Percentiles rank a stretch among this genome's conserved stretches.
Evolutionary conservation across 2,329 filamentous ascomycete genomes (phyloP).

Genomic region (Coleophoma cylindrospora): DNA sequence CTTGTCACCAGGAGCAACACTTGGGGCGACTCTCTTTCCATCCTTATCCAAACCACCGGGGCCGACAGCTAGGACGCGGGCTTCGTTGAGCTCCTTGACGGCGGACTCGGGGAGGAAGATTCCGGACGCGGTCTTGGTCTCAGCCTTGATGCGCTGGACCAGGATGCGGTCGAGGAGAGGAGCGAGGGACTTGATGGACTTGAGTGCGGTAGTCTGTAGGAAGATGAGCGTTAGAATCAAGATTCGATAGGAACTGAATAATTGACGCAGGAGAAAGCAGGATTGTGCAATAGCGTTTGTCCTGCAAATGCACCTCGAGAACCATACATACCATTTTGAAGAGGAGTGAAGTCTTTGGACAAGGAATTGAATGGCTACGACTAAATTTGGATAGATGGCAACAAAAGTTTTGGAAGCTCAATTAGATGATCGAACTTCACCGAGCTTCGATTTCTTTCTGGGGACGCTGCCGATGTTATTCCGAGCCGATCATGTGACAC

Average conservation of each 20-base stretch:
- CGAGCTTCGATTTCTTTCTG: no score
- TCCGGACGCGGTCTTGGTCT: constrained; percentile 91
- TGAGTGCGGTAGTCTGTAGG: constrained; percentile 66
- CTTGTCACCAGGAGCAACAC: constrained; percentile 79
- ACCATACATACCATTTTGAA: constrained; percentile 17
- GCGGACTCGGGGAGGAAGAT: constrained; percentile 97
- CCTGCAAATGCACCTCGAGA: neutral
- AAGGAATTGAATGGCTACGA: no score
- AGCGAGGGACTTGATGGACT: constrained; percentile 90
- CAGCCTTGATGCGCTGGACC: constrained; percentile 95
- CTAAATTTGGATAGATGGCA: no score
- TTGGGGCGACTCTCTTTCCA: constrained; percentile 81
- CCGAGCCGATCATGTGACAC: no score
- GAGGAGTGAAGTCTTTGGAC: neutral
- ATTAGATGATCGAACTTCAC: no score
- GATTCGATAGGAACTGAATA: neutral
- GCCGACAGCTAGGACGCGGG: constrained; percentile 90
- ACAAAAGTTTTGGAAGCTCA: no score
- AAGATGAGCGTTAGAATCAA: neutral
- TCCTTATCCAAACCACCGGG: constrained; percentile 84
- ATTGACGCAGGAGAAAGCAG: no score
- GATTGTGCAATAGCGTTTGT: no score
- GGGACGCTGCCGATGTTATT: no score
- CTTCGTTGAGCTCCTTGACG: constrained; percentile 98
- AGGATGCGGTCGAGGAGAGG: constrained; percentile 97